phyloP scores from a whole-genome alignment of 148 eudicot genomes.

The Chenopodium suecicum region DNA sequence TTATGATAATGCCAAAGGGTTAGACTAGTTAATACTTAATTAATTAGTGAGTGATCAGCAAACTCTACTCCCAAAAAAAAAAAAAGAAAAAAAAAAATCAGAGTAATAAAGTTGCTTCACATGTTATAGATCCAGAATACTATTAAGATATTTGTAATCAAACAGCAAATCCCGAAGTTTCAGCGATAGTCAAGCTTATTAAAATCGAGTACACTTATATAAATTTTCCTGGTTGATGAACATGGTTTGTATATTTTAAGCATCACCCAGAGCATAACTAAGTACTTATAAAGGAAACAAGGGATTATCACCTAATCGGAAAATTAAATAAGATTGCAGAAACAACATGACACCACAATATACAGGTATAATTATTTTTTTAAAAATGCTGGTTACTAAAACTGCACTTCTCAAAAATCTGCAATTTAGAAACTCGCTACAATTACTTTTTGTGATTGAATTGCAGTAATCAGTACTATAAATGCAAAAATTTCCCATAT shows the following conservation, averaged over 20 bases:
- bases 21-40: too few relatives aligned
- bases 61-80: not conserved
- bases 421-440: not conserved
- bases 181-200: not conserved
- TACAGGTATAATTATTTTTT: too few relatives aligned
- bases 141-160: slow-evolving; percentile 3
- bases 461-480: too few relatives aligned
- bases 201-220: not conserved
- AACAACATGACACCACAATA: not conserved
- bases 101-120: not conserved
- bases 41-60: not conserved
- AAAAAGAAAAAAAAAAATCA: too few relatives aligned
- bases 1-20: not conserved
- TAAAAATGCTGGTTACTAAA: too few relatives aligned
- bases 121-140: not conserved
- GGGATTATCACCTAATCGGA: too few relatives aligned
- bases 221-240: not conserved
- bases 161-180: slow-evolving; percentile 7
- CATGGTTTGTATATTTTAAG: not conserved
- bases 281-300: too few relatives aligned
- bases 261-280: not conserved
- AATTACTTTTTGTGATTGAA: not conserved
- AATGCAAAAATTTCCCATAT: too few relatives aligned
- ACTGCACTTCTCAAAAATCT: too few relatives aligned
- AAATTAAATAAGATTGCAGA: too few relatives aligned